Conservation (phyloP, 176 grass and related monocot species). For the Zea luxurians region DNA sequence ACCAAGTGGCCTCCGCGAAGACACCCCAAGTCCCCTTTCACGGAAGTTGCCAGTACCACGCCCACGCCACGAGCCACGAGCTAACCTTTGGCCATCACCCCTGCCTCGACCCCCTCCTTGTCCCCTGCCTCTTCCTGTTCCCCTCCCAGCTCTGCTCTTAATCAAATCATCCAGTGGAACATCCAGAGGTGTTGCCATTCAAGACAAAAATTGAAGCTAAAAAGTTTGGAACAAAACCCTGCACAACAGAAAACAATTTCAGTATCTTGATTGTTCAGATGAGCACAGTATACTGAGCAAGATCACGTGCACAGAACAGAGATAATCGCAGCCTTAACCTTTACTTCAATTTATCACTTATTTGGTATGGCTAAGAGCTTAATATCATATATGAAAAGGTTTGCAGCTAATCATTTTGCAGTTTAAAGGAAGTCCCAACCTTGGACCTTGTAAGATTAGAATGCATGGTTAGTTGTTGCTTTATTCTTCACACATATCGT, state of each 20-base stretch:
- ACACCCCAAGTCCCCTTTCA: slow-evolving; percentile 62
- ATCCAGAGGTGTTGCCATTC: slow-evolving; percentile 60
- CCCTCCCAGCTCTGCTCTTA: slow-evolving; percentile 68
- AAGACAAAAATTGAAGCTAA: slow-evolving; percentile 27
- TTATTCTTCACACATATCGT: slow-evolving; percentile 4
- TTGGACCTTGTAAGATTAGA: slow-evolving; percentile 3
- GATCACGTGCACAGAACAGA: neutral
- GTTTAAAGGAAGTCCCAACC: neutral
- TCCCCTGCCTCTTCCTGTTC: slow-evolving; percentile 70
- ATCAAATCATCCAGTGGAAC: slow-evolving; percentile 87
- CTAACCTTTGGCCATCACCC: slow-evolving; percentile 47
- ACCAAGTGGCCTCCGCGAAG: slow-evolving; percentile 77
- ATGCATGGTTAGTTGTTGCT: neutral
- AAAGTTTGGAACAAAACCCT: slow-evolving; percentile 35
- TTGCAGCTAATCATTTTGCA: neutral
- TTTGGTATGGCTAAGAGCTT: neutral
- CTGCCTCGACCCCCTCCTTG: slow-evolving; percentile 45
- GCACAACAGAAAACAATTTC: slow-evolving; percentile 31
- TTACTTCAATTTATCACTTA: slow-evolving; percentile 8
- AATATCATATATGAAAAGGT: neutral
- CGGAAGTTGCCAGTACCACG: slow-evolving; percentile 64
- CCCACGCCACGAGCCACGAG: slow-evolving; percentile 62
- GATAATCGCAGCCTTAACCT: neutral
- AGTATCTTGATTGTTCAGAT: slow-evolving; percentile 13
- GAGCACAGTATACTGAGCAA: neutral